These are phyloP conservation scores for Suillus alpinus DNA, from an alignment of 768 basidiomycete species.

Conservation along the genomic window DNA sequence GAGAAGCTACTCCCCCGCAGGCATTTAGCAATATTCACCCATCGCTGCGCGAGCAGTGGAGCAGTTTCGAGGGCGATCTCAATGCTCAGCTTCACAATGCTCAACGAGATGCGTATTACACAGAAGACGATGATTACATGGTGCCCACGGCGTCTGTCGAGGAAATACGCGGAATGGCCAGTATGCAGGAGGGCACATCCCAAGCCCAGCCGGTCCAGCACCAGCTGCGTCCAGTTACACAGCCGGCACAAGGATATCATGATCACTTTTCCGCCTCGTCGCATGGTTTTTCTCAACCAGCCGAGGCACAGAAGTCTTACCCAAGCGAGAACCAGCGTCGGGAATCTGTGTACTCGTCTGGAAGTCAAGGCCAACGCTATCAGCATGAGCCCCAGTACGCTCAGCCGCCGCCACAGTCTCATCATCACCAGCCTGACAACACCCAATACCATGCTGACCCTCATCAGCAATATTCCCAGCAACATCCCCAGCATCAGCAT, in stretches of 20 bases:
- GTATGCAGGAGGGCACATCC: neutral
- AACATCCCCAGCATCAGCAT: constrained; percentile 20
- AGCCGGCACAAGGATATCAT: constrained; percentile 14
- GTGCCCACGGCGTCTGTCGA: constrained; percentile 6
- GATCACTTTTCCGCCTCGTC: neutral
- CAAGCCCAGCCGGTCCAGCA: constrained; percentile 18
- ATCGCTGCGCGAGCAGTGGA: constrained; percentile 52
- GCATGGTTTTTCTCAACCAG: neutral
- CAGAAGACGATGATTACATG: constrained; percentile 20
- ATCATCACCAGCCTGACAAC: constrained; percentile 13
- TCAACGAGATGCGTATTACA: constrained; percentile 22
- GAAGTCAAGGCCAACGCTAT: constrained; percentile 12
- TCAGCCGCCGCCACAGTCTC: constrained; percentile 11
- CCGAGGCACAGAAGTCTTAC: neutral
- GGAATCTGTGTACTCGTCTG: neutral
- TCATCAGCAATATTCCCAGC: constrained; percentile 14
- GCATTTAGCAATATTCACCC: constrained; percentile 52
- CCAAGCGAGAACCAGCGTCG: neutral
- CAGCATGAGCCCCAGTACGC: constrained; percentile 15
- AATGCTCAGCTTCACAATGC: constrained; percentile 45
- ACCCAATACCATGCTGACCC: constrained; percentile 12
- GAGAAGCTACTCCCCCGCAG: constrained; percentile 2
- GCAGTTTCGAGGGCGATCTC: constrained; percentile 55
- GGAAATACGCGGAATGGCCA: neutral
- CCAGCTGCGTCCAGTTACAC: constrained; percentile 22